These are phyloP conservation scores for Silene conica DNA, from an alignment of 148 eudicot genomes.

Conservation along the genomic window DNA sequence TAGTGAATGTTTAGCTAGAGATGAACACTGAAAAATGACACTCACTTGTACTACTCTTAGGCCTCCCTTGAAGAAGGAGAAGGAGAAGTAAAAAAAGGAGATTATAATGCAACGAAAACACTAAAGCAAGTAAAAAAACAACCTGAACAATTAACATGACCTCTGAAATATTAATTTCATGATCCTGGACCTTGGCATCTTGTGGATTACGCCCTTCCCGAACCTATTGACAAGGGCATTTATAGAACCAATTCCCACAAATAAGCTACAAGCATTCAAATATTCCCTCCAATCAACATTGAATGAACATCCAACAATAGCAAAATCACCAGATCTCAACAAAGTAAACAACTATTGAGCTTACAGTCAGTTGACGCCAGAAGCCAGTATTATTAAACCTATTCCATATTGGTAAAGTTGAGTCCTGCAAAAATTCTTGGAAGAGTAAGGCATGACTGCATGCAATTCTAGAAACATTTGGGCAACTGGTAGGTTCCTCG, in stretches of 20 bases:
- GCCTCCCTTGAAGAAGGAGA: too few species aligned
- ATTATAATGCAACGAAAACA: not conserved
- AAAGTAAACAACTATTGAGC: conserved; percentile 18
- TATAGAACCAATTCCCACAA: not conserved
- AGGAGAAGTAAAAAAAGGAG: too few species aligned
- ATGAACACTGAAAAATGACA: not conserved
- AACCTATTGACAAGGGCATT: conserved; percentile 41
- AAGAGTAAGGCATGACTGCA: conserved; percentile 68
- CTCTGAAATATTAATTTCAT: conserved; percentile 50
- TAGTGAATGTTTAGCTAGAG: not conserved
- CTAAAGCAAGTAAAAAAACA: conserved; percentile 5
- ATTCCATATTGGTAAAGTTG: conserved; percentile 81
- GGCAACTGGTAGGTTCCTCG: conserved; percentile 83
- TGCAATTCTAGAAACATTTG: conserved; percentile 72
- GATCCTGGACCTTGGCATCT: conserved; percentile 27
- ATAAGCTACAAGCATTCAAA: conserved; percentile 6
- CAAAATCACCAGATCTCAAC: not conserved
- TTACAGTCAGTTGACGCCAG: conserved; percentile 97
- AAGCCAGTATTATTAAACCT: conserved; percentile 84
- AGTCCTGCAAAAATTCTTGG: conserved; percentile 76
- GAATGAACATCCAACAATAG: not conserved
- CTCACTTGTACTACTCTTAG: too few species aligned
- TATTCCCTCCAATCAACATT: conserved; percentile 11
- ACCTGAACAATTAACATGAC: conserved; percentile 95
- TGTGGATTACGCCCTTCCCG: conserved; percentile 68